phyloP scores from a whole-genome alignment of 116 monocot genomes.

The Trichopus zeylanicus region DNA sequence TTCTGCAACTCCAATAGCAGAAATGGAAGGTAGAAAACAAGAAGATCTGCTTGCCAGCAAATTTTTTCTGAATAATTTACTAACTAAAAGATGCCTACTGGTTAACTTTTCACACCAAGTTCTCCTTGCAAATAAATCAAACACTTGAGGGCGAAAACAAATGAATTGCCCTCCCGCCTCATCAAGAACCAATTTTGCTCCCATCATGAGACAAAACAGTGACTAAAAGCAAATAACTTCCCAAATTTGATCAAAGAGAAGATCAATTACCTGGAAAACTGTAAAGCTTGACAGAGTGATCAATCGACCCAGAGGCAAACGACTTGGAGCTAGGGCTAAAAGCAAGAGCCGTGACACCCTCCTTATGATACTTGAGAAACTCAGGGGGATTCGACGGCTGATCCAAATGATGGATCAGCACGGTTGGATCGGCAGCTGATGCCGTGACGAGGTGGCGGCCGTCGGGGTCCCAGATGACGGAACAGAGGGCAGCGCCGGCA shows the following conservation, averaged over 20 bases:
- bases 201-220: too few species aligned
- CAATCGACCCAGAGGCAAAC: slow-evolving; percentile 87
- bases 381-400: slow-evolving; percentile 29
- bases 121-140: too few species aligned
- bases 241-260: not conserved
- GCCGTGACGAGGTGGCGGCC: slow-evolving; percentile 51
- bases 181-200: too few species aligned
- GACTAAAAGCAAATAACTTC: not conserved
- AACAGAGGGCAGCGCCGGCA: slow-evolving; percentile 39
- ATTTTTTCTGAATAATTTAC: too few species aligned
- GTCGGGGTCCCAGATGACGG: slow-evolving; percentile 52
- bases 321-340: slow-evolving; percentile 47
- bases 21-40: too few species aligned
- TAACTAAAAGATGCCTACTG: too few species aligned
- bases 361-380: slow-evolving; percentile 48
- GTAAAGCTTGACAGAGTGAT: slow-evolving; percentile 91
- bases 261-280: slow-evolving; percentile 56
- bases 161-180: too few species aligned
- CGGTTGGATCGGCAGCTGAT: slow-evolving; percentile 38
- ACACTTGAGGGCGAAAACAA: too few species aligned
- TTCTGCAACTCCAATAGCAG: not conserved
- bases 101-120: too few species aligned
- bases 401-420: slow-evolving; percentile 51
- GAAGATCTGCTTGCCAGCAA: too few species aligned
- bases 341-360: slow-evolving; percentile 82